Base-by-base conservation (phyloP, 1,139 yeast genomes). In the Trichomonascaceae sp. region DNA sequence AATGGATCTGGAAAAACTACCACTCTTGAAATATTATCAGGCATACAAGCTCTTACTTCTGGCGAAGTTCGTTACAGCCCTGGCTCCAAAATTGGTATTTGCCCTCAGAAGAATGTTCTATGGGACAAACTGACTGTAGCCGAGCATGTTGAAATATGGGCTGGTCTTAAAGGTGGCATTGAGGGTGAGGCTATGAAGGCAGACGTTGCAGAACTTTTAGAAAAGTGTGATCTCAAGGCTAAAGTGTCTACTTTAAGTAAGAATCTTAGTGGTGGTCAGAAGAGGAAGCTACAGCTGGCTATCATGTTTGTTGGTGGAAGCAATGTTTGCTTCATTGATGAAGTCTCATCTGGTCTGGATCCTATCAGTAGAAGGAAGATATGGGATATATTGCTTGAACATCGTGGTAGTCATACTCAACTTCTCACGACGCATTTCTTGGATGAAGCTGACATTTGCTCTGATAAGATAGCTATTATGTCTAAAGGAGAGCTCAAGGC, bases 231-330 rank as follows among this genome's bases (percentile, higher is more conserved):
- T 52, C 55, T 70, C 39, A 54, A 51, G 7, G 47, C 54, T 12
- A 71, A 70, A 55, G 58, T 56, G 1, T 47, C 51, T 5, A 57
- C 65, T 1, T 27, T 53, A 20, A 60, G 70, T 7, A 62, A 61
- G 39, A 61, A 63, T 41, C 76, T 90, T 57, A 86, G 95, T 49
- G 97, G 97, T 57, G 97, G 96, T 48, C 96, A 89, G 71, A 89
- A 88, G 73, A 93, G 96, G 1, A 84, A 96, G 74, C 76, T 90
- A 53, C 87, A 96, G 4, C 78, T 90, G 55, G 96, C 96, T 0
- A 62, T 70, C 39, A 69, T 69, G 67, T 66, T 71, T 60, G 66
- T 66, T 24, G 74, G 74, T 15, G 71, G 68, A 5, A 65, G 70
- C 43, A 63, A 66, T 49, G 64, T 70, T 2, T 70, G 74, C 55